Percentiles rank a stretch among this genome's conserved stretches.
Evolutionary conservation across 108 stramenopile species (phyloP).

Genomic region (Fragilaria crotonensis): DNA sequence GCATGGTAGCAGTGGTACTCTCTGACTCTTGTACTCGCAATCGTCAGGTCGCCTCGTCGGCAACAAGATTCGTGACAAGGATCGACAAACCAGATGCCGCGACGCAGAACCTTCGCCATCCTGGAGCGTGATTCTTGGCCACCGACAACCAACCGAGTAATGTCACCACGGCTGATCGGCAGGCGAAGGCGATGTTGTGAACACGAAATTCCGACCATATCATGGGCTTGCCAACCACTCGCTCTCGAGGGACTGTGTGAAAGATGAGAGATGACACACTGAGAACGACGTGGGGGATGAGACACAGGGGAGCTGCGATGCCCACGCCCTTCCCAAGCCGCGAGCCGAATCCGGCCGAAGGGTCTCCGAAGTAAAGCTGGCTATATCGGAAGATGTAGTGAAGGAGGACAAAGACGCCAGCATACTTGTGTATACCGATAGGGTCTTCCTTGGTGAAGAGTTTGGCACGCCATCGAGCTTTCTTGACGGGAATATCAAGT

Average conservation of each 20-base stretch:
- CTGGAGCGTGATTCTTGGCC: slow-evolving; percentile 7
- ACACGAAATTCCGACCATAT: slow-evolving; percentile 60
- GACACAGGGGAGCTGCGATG: slow-evolving; percentile 15
- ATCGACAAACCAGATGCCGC: slow-evolving; percentile 14
- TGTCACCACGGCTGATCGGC: slow-evolving; percentile 26
- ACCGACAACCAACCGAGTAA: slow-evolving; percentile 24
- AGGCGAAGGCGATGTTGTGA: slow-evolving; percentile 46
- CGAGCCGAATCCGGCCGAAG: slow-evolving; percentile 35
- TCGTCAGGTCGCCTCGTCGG: slow-evolving; percentile 39
- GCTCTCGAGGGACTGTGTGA: slow-evolving; percentile 48
- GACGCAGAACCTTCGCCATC: slow-evolving; percentile 14
- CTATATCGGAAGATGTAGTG: slow-evolving; percentile 37
- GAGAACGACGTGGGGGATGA: slow-evolving; percentile 45
- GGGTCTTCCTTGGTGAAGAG: slow-evolving; percentile 61
- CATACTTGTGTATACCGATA: slow-evolving; percentile 49
- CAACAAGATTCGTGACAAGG: slow-evolving; percentile 20
- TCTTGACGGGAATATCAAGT: neutral
- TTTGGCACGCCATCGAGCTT: slow-evolving; percentile 16
- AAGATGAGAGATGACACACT: slow-evolving; percentile 46
- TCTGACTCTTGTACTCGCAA: slow-evolving; percentile 24
- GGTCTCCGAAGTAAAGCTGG: slow-evolving; percentile 47
- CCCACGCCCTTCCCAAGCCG: slow-evolving; percentile 19
- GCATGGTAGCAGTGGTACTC: slow-evolving; percentile 60
- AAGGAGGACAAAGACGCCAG: slow-evolving; percentile 42
- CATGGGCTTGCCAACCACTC: slow-evolving; percentile 57